Percentiles rank a stretch among this genome's conserved stretches.
phyloP scores from a whole-genome alignment of 352 stramenopile genomes.

The Phytophthora kernoviae region DNA sequence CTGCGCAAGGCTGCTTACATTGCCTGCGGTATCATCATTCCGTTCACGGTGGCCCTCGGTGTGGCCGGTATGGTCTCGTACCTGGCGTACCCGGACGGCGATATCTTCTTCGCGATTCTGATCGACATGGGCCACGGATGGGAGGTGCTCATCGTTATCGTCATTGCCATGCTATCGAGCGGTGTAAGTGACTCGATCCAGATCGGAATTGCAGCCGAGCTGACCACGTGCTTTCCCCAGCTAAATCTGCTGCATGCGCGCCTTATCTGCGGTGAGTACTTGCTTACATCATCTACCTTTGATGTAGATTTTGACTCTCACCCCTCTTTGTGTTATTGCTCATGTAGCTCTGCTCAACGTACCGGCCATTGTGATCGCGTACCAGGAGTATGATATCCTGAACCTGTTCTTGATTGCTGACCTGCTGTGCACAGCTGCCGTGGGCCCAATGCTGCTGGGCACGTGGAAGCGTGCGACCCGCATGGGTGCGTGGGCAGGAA shows the following conservation, averaged over 20 bases:
- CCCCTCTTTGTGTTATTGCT: neutral
- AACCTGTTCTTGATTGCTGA: conserved; percentile 73
- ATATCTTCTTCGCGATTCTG: conserved; percentile 68
- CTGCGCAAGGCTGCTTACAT: conserved; percentile 40
- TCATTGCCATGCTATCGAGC: conserved; percentile 63
- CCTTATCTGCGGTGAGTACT: conserved; percentile 42
- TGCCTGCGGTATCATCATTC: conserved; percentile 48
- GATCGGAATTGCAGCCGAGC: conserved; percentile 74
- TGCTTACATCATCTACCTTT: neutral
- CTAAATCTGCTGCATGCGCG: conserved; percentile 54
- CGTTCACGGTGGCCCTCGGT: conserved; percentile 68
- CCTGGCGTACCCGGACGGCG: conserved; percentile 51
- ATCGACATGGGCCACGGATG: conserved; percentile 63
- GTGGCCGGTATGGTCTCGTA: conserved; percentile 64
- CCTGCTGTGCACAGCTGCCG: conserved; percentile 62
- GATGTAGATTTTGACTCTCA: neutral
- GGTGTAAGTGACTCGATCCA: conserved; percentile 66
- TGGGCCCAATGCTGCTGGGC: conserved; percentile 68
- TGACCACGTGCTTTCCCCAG: conserved; percentile 64
- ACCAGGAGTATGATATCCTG: conserved; percentile 64
- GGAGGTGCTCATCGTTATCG: conserved; percentile 61
- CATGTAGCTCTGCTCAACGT: conserved; percentile 55
- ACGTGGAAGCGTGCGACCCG: conserved; percentile 49
- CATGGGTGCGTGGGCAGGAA: conserved; percentile 46
- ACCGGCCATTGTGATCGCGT: conserved; percentile 63